These are phyloP conservation scores for Blastobotrys robertii DNA, from an alignment of 805 yeast genomes.

Conservation along the genomic window DNA sequence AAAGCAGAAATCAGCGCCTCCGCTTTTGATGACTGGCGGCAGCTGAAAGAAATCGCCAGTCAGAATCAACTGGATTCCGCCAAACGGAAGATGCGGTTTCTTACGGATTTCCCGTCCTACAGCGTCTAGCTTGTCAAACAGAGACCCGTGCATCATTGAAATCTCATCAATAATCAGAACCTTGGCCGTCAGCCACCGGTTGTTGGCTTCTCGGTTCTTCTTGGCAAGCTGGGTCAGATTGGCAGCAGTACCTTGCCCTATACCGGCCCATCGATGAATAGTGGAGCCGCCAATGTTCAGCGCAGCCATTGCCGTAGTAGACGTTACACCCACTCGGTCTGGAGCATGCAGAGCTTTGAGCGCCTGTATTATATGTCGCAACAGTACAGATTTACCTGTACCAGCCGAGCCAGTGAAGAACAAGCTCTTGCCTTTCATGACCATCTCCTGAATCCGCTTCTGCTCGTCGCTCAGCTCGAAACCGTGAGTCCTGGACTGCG, in stretches of 20 bases:
- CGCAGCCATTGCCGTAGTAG: conserved; percentile 94
- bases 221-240: conserved; percentile 38
- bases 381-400: conserved; percentile 86
- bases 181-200: conserved; percentile 54
- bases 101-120: conserved; percentile 53
- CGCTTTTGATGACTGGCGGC: conserved; percentile 65
- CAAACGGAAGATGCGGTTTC: conserved; percentile 55
- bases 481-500: background rate
- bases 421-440: conserved; percentile 42
- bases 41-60: conserved; percentile 94
- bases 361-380: conserved; percentile 52
- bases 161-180: conserved; percentile 84
- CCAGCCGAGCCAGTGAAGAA: conserved; percentile 98
- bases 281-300: conserved; percentile 86
- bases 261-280: conserved; percentile 71
- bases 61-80: conserved; percentile 81
- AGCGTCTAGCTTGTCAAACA: conserved; percentile 62
- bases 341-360: conserved; percentile 31
- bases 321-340: conserved; percentile 69
- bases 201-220: conserved; percentile 31
- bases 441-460: conserved; percentile 46
- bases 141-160: conserved; percentile 78
- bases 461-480: conserved; percentile 33
- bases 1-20: conserved; percentile 41
- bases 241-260: conserved; percentile 46